Evolutionary conservation across 306 rosid genomes (phyloP), one percentile per base, ranked within the genome.

Genomic region (Arachis stenosperma): DNA sequence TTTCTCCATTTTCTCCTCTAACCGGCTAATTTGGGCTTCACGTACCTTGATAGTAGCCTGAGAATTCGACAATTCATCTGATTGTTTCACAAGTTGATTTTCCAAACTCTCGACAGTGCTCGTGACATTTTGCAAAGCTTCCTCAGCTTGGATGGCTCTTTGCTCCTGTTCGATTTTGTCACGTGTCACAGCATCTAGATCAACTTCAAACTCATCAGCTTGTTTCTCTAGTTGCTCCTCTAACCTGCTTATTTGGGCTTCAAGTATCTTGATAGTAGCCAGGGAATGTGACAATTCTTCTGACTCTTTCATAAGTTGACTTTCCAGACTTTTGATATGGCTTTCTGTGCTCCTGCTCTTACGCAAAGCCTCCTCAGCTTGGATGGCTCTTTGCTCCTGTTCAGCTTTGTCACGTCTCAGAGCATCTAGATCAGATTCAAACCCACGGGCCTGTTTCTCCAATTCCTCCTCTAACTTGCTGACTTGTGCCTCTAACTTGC

Each of bases 371-470:
- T 83, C 92, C 86, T 90, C 89, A 12, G 91, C 93, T 77, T 67
- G 86, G 73, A 88, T 86, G 69, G 93, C 90, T 79, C 88, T 84
- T 70, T 88, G 89, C 88, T 90, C 96, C 83, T 88, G 92, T 84
- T 90, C 39, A 75, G 86, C 79, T 86, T 84, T 90, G 70, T 83
- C 89, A 62, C 52, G 64, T 41, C 81, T 72, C 37, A 88, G 50
- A 69, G 80, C 79, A 56, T 86, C 87, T 33, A 90, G 80, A 79
- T 90, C 92, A 47, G 82, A 78, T 81, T 84, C 84, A 71, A 82
- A 90, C 42, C 62, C 84, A 53, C 67, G 84, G 29, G 82, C 87
- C 72, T 82, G 96, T 77, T 89, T 79, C 76, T 85, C 81, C 67
- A 87, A 60, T 68, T 89, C 96, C 54, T 82, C 89, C 74, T 89